phyloP scores from a whole-genome alignment of 768 basidiomycete genomes.

The Arthromyces matolae region DNA sequence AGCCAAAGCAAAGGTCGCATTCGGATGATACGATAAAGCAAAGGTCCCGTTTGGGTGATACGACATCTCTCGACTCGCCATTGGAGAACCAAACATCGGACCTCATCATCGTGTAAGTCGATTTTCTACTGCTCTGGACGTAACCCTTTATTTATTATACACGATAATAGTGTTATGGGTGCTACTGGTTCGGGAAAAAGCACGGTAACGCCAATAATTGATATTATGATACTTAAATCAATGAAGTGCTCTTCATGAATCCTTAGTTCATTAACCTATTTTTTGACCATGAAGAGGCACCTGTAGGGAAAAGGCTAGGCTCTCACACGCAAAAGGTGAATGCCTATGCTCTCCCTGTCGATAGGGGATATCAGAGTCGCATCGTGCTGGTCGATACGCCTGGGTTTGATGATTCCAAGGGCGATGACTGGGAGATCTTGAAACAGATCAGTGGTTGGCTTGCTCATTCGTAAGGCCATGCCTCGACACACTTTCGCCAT shows the following conservation, averaged over 20 bases:
- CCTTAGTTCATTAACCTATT: neutral
- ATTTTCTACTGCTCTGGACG: neutral
- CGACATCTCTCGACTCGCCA: no score
- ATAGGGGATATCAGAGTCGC: neutral
- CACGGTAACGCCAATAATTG: neutral
- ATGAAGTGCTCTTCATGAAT: neutral
- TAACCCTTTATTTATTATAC: neutral
- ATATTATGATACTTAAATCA: neutral
- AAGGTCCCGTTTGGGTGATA: no score
- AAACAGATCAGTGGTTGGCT: neutral
- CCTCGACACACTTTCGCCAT: neutral
- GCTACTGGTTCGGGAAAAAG: neutral
- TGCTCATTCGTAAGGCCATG: neutral
- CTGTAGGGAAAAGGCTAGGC: neutral
- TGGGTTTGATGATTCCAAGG: slow-evolving; percentile 1
- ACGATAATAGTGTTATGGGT: slow-evolving; percentile 1
- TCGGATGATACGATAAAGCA: no score
- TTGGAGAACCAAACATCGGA: no score
- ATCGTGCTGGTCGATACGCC: neutral
- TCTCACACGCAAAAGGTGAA: neutral
- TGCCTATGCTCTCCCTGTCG: neutral
- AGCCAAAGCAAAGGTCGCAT: no score
- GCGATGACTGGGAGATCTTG: neutral
- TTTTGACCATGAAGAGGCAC: neutral
- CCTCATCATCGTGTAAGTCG: neutral